Percentiles rank a stretch among this genome's conserved stretches.
Conservation (phyloP, 2,329 filamentous ascomycete species). For the Cercospora brassicicola region DNA sequence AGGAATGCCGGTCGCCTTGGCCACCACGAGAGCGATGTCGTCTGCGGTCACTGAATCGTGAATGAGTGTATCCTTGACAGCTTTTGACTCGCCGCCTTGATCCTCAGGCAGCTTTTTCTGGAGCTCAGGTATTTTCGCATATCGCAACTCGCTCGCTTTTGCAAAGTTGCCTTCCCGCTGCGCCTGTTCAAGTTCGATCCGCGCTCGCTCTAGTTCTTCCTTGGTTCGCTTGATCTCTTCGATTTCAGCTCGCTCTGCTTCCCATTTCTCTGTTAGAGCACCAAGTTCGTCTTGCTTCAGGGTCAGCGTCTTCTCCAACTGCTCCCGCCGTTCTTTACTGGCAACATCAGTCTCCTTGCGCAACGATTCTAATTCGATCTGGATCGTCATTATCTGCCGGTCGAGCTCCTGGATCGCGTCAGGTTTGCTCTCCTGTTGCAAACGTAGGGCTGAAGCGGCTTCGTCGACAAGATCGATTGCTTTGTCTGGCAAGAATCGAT, state of each 20-base stretch:
- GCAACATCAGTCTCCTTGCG: constrained; percentile 90
- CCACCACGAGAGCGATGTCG: constrained; percentile 90
- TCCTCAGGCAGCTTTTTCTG: constrained; percentile 80
- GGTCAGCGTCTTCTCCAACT: constrained; percentile 75
- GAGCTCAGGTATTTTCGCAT: constrained; percentile 78
- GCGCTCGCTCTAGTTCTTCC: constrained; percentile 81
- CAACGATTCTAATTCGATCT: constrained; percentile 92
- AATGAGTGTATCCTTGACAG: constrained; percentile 61
- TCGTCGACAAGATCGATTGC: constrained; percentile 97
- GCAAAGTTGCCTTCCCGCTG: constrained; percentile 86
- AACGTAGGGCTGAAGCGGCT: constrained; percentile 81
- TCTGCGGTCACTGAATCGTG: constrained; percentile 95
- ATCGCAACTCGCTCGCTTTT: constrained; percentile 85
- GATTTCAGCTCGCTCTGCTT: constrained; percentile 82
- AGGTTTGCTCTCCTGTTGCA: constrained; percentile 96
- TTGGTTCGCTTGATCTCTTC: constrained; percentile 84
- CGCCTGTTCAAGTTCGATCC: constrained; percentile 81
- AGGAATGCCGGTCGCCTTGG: constrained; percentile 86
- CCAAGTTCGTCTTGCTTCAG: constrained; percentile 73
- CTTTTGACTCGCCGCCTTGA: constrained; percentile 51
- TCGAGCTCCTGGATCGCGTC: constrained; percentile 91
- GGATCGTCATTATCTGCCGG: constrained; percentile 93
- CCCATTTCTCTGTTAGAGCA: constrained; percentile 80
- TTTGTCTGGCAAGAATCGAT: constrained; percentile 93
- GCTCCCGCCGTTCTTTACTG: constrained; percentile 82